Percentiles rank a stretch among this genome's conserved stretches.
Evolutionary conservation across 192 early-diverging fungal species (phyloP).

Genomic region (Phlyctochytrium planicorne): DNA sequence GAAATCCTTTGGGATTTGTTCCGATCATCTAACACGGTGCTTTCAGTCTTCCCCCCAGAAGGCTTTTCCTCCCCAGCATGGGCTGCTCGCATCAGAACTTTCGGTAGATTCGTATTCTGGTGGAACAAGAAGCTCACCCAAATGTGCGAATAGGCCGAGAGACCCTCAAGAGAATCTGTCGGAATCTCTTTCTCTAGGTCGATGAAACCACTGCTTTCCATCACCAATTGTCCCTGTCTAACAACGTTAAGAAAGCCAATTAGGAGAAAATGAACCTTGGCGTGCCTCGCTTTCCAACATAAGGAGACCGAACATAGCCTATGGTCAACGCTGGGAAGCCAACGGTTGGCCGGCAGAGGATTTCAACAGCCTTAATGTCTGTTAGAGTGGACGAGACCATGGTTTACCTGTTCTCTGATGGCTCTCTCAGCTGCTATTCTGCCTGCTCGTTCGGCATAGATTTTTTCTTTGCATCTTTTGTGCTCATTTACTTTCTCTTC

Average conservation of each 20-base stretch:
- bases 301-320: constrained; percentile 27
- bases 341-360: constrained; percentile 16
- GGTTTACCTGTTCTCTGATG: constrained; percentile 25
- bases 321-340: constrained; percentile 38
- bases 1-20: constrained; percentile 14
- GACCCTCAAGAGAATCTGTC: constrained; percentile 29
- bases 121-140: constrained; percentile 37
- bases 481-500: no score
- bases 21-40: constrained; percentile 13
- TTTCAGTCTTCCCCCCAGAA: background rate
- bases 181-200: constrained; percentile 28
- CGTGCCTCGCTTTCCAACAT: constrained; percentile 31
- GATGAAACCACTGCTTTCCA: constrained; percentile 18
- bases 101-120: constrained; percentile 41
- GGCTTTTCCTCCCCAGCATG: background rate
- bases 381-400: no score
- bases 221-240: constrained; percentile 34
- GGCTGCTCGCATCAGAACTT: constrained; percentile 22
- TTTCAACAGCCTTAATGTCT: constrained; percentile 11
- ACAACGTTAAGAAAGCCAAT: no score
- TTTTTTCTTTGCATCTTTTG: constrained; percentile 22
- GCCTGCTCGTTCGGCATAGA: constrained; percentile 33
- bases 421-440: constrained; percentile 37
- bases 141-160: constrained; percentile 31
- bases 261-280: no score